Percentiles rank a stretch among this genome's conserved stretches.
Evolutionary conservation across 331 rosid genomes (phyloP).

Genomic region (Quercus phellos): DNA sequence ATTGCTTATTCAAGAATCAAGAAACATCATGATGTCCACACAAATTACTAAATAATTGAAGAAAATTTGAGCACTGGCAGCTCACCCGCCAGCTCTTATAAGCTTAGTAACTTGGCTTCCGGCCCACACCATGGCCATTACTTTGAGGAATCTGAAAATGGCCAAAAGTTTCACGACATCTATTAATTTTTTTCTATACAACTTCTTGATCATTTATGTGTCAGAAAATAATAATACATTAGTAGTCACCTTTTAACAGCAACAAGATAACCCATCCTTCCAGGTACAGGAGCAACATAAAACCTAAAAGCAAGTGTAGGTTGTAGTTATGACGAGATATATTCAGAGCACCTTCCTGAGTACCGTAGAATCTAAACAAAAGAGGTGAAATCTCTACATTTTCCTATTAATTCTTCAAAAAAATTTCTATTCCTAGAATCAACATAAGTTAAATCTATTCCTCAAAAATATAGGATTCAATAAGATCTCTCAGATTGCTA

Average conservation of each 20-base stretch:
- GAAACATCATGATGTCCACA: background rate
- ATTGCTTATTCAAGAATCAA: background rate
- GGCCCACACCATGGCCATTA: conserved; percentile 96
- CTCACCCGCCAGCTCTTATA: conserved; percentile 83
- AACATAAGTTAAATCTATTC: background rate
- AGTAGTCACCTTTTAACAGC: conserved; percentile 61
- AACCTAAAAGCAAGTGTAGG: conserved; percentile 46
- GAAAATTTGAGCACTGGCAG: conserved; percentile 1
- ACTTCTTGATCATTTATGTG: background rate
- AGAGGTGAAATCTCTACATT: background rate
- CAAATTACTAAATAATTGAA: background rate
- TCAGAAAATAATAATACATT: background rate
- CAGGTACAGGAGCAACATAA: conserved; percentile 76
- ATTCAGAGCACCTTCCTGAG: background rate
- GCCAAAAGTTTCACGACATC: background rate
- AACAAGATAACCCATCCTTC: conserved; percentile 80
- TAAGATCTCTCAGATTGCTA: too few species aligned
- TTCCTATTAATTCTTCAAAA: background rate
- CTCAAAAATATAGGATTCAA: too few species aligned
- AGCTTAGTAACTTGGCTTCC: conserved; percentile 96
- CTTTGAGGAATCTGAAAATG: conserved; percentile 69
- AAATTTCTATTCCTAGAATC: background rate
- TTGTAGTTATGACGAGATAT: background rate
- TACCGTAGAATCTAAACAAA: background rate
- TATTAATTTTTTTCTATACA: background rate